Evolutionary conservation across 805 yeast genomes (phyloP), one percentile per base, ranked within the genome.

Genomic region (Nakazawaea laoshanensis): DNA sequence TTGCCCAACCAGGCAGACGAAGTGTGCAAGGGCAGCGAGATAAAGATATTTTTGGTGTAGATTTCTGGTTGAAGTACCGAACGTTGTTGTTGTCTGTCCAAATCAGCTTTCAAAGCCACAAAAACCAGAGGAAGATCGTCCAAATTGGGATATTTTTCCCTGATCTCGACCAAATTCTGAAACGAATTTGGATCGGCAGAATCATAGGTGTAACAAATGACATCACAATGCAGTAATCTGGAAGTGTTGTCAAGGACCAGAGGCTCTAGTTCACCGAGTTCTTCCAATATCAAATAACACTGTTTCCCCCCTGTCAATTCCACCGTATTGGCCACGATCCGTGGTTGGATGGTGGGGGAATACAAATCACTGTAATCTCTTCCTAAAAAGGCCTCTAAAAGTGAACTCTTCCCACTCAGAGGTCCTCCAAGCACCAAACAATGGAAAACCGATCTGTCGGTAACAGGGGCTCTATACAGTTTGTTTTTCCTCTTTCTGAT

Each of bases 161-260:
- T 59, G n/a, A 88, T 52, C 13, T 81, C 81, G 18, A 82, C 79
- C 33, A 88, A 58, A 49, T 83, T 76, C 34, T 87, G 83, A 53
- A 92, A 92, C 27, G 95, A 84, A 35, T 89, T 94, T 0, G 99
- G 96, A 49, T 92, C 96, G 0, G 96, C 79, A 0, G 96, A 86
- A 51, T 92, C 99, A 54, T 92, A 92, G 0, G 87, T 69, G 48
- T 83, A 68, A 53, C 97, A 92, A 1, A 92, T 51, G 3, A 87
- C 95, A 52, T 92, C 99, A 56, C 97, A 92, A 32, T 80, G 81
- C 35, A 81, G 84, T 7, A 89, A 53, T 32, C 86, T 67, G 11
- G 60, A 51, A 23, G 65, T 67, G 49, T 88, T 85, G 30, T 76
- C 89, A 16, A 89, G 52, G 4, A 87, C 74, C 0, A 92, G 94